phyloP scores from a whole-genome alignment of 345 rosid species.

The Chamaenerion angustifolium region DNA sequence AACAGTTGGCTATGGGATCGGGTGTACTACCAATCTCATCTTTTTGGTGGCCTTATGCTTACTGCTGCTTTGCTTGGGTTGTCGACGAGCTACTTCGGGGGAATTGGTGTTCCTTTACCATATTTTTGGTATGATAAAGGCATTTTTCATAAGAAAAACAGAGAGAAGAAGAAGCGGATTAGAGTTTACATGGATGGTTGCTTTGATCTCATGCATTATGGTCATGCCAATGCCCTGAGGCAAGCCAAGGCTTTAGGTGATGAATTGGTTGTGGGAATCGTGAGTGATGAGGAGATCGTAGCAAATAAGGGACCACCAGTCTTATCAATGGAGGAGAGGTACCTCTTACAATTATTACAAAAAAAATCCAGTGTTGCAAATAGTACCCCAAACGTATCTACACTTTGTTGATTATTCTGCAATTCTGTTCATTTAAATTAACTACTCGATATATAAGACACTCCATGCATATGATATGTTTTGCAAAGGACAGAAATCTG shows the following conservation, averaged over 20 bases:
- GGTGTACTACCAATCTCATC: slow-evolving; percentile 36
- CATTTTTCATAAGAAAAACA: slow-evolving; percentile 24
- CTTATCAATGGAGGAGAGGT: slow-evolving; percentile 82
- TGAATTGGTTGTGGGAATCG: slow-evolving; percentile 84
- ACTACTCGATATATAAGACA: too few species aligned
- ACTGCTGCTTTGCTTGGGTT: slow-evolving; percentile 51
- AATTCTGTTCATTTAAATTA: too few species aligned
- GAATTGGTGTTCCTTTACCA: slow-evolving; percentile 34
- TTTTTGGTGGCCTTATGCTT: slow-evolving; percentile 54
- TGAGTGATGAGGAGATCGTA: slow-evolving; percentile 86
- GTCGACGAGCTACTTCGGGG: slow-evolving; percentile 50
- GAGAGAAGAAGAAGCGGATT: slow-evolving; percentile 37
- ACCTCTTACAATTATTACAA: background rate
- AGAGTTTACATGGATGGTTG: slow-evolving; percentile 99
- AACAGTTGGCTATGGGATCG: slow-evolving; percentile 56
- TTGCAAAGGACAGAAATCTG: too few species aligned
- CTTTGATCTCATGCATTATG: slow-evolving; percentile 97
- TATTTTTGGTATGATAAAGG: slow-evolving; percentile 28
- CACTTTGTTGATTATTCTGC: too few species aligned
- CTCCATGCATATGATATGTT: too few species aligned
- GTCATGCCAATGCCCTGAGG: slow-evolving; percentile 81
- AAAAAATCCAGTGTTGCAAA: background rate
- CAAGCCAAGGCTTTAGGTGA: slow-evolving; percentile 89
- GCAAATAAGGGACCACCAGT: slow-evolving; percentile 95
- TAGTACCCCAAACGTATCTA: too few species aligned